Base-by-base conservation (phyloP, 1,284 basidiomycete species). In the Porodaedalea pini region DNA sequence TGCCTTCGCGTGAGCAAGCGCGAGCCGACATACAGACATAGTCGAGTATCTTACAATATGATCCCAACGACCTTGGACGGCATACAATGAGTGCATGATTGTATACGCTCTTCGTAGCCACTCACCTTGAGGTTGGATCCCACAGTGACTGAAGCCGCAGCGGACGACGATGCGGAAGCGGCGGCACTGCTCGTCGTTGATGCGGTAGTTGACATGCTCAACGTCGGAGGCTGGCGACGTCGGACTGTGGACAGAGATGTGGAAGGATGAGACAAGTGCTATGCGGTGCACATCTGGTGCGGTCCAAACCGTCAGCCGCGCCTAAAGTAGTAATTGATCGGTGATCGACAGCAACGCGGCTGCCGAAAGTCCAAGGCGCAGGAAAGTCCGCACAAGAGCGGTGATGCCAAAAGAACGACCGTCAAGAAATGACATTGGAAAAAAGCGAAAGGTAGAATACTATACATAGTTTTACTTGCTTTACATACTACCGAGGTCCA, bases 101-200 rank as follows among this genome's bases (percentile, higher is more conserved):
- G n/a, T n/a, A n/a, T n/a, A n/a, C 25, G 7, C 13, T n/a, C 19
- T 39, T n/a, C 32, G 32, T 41, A 50, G 43, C 50, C 44, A 53
- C 58, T 23, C 51, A 61, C 59, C 47, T 61, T 61, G 23, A 61
- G 51, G 40, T 61, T 61, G 34, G 50, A 49, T 15, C 56, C 49
- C 29, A 56, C 54, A 40, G 56, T 37, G n/a, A 57, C 36, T 8
- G 56, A 44, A 4, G 55, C 40, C 4, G 51, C 32, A 13, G 56
- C 31, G 15, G 59, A 57, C 2, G 55, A 27, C 19, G 59, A 53
- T 11, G 59, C 59, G 7, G 55, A 57, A 2, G 59, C 54, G 21
- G 31, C 44, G 15, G 54, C 58, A 21, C 54, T 56, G 21, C 19
- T 40, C 25, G 58, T 56, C 48, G 58, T 25, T 2, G 58, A 60